Evolutionary conservation across 768 basidiomycete genomes (phyloP).

Genomic region (Naganishia onofrii): DNA sequence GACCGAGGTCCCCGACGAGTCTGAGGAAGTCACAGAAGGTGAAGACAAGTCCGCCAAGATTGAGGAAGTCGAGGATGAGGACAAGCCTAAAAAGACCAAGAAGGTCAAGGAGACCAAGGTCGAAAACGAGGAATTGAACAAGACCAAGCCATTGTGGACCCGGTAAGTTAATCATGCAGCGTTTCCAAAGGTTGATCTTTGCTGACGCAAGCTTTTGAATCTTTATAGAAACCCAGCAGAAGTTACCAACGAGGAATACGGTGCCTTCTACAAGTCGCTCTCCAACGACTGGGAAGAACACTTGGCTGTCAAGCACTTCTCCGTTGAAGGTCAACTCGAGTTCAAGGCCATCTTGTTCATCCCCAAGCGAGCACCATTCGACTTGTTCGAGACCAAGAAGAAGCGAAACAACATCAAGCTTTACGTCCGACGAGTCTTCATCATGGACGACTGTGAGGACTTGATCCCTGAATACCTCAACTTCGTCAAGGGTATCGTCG

Average conservation of each 20-base stretch:
- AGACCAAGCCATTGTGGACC: slow-evolving; percentile 99
- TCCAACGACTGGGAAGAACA: slow-evolving; percentile 99
- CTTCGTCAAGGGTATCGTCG: slow-evolving; percentile 99
- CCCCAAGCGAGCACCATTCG: slow-evolving; percentile 97
- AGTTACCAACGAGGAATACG: slow-evolving; percentile 90
- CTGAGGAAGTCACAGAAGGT: slow-evolving; percentile 79
- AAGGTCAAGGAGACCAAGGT: slow-evolving; percentile 84
- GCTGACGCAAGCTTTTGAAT: slow-evolving; percentile 43
- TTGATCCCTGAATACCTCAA: slow-evolving; percentile 99
- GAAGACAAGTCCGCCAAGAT: slow-evolving; percentile 55
- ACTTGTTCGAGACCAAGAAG: slow-evolving; percentile 99
- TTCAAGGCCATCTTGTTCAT: slow-evolving; percentile 99
- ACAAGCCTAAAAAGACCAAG: slow-evolving; percentile 90
- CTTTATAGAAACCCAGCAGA: slow-evolving; percentile 75
- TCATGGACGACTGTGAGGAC: slow-evolving; percentile 99
- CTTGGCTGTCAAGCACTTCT: slow-evolving; percentile 99
- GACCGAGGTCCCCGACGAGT: slow-evolving; percentile 68
- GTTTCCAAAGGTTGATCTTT: not conserved
- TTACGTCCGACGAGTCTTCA: slow-evolving; percentile 99
- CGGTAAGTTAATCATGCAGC: slow-evolving; percentile 32
- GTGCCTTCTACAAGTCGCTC: slow-evolving; percentile 96
- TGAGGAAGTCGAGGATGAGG: slow-evolving; percentile 71
- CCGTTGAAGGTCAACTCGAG: slow-evolving; percentile 99
- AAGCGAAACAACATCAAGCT: slow-evolving; percentile 99
- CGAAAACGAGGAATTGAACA: slow-evolving; percentile 97